Percentiles rank a stretch among this genome's conserved stretches.
Evolutionary conservation across 441 rosid genomes (phyloP).

Genomic region (Metrosideros polymorpha): DNA sequence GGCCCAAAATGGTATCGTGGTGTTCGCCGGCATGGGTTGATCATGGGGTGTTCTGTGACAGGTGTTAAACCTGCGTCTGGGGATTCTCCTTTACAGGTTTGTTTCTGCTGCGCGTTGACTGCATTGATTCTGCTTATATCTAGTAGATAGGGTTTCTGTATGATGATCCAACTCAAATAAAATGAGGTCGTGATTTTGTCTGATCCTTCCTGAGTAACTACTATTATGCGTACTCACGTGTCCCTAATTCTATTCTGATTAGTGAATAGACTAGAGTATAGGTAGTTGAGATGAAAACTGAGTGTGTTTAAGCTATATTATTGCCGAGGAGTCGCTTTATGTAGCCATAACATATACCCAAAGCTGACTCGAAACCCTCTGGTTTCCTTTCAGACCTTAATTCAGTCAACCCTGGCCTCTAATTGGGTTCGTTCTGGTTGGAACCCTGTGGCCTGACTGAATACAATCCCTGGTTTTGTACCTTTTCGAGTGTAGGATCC

Average conservation of each 20-base stretch:
- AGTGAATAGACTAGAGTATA: background rate
- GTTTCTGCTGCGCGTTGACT: background rate
- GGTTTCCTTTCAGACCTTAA: background rate
- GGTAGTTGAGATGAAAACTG: background rate
- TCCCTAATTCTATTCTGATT: background rate
- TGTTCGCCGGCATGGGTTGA: constrained; percentile 88
- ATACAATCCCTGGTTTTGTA: background rate
- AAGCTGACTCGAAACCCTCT: background rate
- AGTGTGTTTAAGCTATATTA: background rate
- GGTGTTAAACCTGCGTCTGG: constrained; percentile 90
- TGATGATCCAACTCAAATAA: background rate
- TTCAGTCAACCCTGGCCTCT: background rate
- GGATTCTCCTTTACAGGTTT: constrained; percentile 94
- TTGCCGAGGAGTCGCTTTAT: background rate
- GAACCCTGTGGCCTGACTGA: background rate
- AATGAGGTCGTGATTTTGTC: background rate
- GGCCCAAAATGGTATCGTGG: constrained; percentile 99
- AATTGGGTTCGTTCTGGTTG: background rate
- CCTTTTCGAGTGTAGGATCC: background rate
- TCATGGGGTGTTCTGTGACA: constrained; percentile 97
- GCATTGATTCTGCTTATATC: background rate
- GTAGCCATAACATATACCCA: background rate
- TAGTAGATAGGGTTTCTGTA: background rate
- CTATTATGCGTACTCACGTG: background rate
- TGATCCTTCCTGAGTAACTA: background rate